Base-by-base conservation (phyloP, 2,329 filamentous ascomycete genomes). In the Paraphaeosphaeria sporulosa region DNA sequence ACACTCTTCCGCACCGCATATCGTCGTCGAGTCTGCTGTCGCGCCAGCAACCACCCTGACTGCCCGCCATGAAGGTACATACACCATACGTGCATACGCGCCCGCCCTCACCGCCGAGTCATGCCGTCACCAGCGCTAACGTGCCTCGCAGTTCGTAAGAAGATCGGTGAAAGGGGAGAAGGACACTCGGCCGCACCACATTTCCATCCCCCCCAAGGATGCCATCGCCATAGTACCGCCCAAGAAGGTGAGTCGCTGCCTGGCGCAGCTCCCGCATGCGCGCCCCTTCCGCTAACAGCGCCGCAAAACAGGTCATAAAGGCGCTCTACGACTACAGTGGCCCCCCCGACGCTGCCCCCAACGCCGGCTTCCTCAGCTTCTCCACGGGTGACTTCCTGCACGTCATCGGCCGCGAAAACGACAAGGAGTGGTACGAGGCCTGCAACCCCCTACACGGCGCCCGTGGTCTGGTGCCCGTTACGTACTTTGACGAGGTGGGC, bases 251-350 rank as follows among this genome's bases (percentile, higher is more conserved):
- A 64, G 74, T 74, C 43, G 60, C 57, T 40, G 21, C 54, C 55
- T 51, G 51, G 59, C 62, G 50, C 53, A 64, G 55, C 61, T 59
- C 52, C 53, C 55, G 56, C 42, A 51, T 48, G 46, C 47, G 47
- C 51, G 46, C 55, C 53, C 44, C 42, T 30, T 43, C 40, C 17
- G 52, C 38, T 54, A 55, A 50, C 62, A 49, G 51, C 60, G 54
- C 49, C 62, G 64, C 65, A 17, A 54, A 63, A 49, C 73, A 97
- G 94, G 94, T 99, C 62, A 99, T 99, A 79, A 93, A 94, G 83
- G 95, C 95, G 32, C 89, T 97, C 60, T 97, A 96, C 84, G 93
- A 97, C 79, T 97, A 96, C 85, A 92, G 96, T 78, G 97, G 96
- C 85, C 92, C 96, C 73, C 87, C 88, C 62, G 81, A 82, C 55